These are phyloP conservation scores for Emydomyces testavorans DNA, from an alignment of 2,329 filamentous ascomycete species.

Conservation along the genomic window DNA sequence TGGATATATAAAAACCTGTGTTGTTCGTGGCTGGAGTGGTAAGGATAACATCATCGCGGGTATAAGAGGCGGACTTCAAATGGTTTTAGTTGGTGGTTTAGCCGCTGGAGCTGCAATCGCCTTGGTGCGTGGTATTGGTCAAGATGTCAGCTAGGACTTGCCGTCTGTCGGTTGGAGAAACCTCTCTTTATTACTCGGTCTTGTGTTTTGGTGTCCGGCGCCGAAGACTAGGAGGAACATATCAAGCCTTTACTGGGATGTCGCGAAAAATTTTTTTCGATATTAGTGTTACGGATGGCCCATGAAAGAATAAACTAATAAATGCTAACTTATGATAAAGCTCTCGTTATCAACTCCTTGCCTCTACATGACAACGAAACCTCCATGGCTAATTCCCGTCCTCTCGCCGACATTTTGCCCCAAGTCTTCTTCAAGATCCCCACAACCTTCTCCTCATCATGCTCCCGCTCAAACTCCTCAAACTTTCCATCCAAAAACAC, in stretches of 20 bases:
- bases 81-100: slow-evolving; percentile 51
- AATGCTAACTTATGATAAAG: slow-evolving; percentile 35
- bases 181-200: background rate
- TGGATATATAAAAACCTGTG: slow-evolving; percentile 36
- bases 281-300: too few relatives aligned
- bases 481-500: slow-evolving; percentile 84
- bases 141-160: background rate
- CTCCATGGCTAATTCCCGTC: slow-evolving; percentile 51
- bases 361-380: slow-evolving; percentile 55
- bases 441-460: slow-evolving; percentile 68
- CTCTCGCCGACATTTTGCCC: slow-evolving; percentile 59
- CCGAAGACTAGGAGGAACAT: background rate
- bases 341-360: slow-evolving; percentile 51
- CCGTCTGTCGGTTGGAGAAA: too few relatives aligned
- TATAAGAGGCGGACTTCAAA: slow-evolving; percentile 51
- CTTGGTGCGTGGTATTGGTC: slow-evolving; percentile 48
- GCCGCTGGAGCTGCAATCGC: slow-evolving; percentile 56
- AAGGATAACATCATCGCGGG: slow-evolving; percentile 42
- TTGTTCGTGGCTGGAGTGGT: slow-evolving; percentile 37
- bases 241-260: too few relatives aligned
- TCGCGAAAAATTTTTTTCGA: too few relatives aligned
- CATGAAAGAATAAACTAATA: too few relatives aligned
- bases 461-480: slow-evolving; percentile 61
- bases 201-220: background rate
- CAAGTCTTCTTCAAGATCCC: slow-evolving; percentile 61